Base-by-base conservation (phyloP, 805 yeast species). In the Metschnikowia corniflorae region DNA sequence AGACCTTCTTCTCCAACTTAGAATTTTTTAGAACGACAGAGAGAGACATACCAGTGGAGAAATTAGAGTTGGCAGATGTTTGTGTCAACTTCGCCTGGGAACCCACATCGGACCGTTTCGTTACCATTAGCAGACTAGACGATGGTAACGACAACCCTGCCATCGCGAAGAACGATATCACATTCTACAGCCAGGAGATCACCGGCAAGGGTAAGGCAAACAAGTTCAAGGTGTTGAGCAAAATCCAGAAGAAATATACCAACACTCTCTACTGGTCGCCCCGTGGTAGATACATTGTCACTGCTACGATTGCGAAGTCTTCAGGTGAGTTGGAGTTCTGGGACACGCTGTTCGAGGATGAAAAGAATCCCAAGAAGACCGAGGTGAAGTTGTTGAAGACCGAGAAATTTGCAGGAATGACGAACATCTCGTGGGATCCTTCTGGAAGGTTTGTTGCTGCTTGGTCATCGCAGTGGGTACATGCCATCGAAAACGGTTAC, bases 81-180 rank as follows among this genome's bases (percentile, higher is more conserved):
- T 91, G 88, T 28, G 65, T 84, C 37, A 82, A 82, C 61, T 84
- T 93, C 65, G 89, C 86, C 38, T 93, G 97, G 97, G 98, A 94
- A 70, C 96, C 98, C 54, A 77, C 72, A 48, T 82, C 91, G 24
- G 91, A 86, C 58, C 77, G 96, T 60, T 89, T 93, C 52, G 81
- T 84, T 42, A 76, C 83, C 33, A 80, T 91, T 52, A 78, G 93
- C 16, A 73, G 82, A 55, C 54, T 65, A 37, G 82, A 77, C 44
- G 71, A 65, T 46, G 75, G 75, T 43, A 65, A 62, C 54, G 68
- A 73, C 46, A 80, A 82, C 54, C 76, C 81, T 36, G 75, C 91
- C 22, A 71, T 82, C 45, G 65, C 80, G 39, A 77, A 75, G 55
- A 86, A 86, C 55, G 71, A 68, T 28, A 73, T 86, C 32, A 68